Percentiles rank a stretch among this genome's conserved stretches.
Conservation (phyloP, 2,329 filamentous ascomycete species). For the Fusarium abutilonis region DNA sequence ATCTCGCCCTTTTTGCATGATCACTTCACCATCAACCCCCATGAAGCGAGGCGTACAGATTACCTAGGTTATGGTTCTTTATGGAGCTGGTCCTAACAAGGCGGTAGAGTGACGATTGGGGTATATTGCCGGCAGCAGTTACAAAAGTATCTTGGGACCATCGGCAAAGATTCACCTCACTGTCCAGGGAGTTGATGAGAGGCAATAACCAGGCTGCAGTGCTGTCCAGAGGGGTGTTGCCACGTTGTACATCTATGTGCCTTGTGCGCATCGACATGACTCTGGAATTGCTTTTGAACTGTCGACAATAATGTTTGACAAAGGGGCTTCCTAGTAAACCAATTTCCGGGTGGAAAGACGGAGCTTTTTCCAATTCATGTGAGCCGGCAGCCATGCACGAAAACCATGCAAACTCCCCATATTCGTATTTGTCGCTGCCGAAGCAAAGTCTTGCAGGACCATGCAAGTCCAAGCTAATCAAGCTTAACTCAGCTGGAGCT, state of each 20-base stretch:
- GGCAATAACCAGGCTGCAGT: constrained; percentile 25
- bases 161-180: constrained; percentile 13
- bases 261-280: constrained; percentile 28
- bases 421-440: constrained; percentile 36
- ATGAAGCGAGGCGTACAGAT: constrained; percentile 18
- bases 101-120: constrained; percentile 34
- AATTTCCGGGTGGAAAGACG: constrained; percentile 20
- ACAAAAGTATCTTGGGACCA: constrained; percentile 21
- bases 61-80: constrained; percentile 12
- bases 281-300: constrained; percentile 33
- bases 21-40: constrained; percentile 18
- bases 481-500: constrained; percentile 20
- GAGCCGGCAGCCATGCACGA: constrained; percentile 49
- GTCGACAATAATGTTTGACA: constrained; percentile 24
- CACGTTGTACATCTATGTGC: constrained; percentile 44
- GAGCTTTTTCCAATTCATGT: constrained; percentile 47
- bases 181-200: constrained; percentile 30
- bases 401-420: constrained; percentile 43
- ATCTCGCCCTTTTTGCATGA: constrained; percentile 28
- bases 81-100: constrained; percentile 28
- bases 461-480: constrained; percentile 21
- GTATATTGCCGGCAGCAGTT: constrained; percentile 24
- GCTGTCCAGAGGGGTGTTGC: constrained; percentile 33
- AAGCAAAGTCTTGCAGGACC: constrained; percentile 24
- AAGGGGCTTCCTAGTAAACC: constrained; percentile 20